phyloP scores from a whole-genome alignment of 768 basidiomycete genomes.

The Krasilnikovozyma curviuscula region DNA sequence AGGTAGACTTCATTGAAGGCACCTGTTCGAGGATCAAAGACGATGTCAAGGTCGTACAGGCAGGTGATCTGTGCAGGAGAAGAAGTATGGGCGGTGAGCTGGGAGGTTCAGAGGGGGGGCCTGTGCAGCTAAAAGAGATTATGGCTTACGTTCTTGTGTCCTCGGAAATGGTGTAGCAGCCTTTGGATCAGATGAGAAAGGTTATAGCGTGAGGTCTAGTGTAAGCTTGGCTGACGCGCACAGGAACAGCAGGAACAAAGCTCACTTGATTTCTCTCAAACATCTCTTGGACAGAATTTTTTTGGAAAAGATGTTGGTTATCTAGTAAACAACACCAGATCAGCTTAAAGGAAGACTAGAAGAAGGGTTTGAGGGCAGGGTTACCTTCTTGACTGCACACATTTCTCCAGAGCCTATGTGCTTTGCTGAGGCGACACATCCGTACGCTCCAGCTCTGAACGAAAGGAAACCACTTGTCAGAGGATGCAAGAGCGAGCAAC shows the following conservation, averaged over 20 bases:
- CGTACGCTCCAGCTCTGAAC: slow-evolving; percentile 11
- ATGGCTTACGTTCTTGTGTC: slow-evolving; percentile 79
- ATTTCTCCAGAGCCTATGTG: slow-evolving; percentile 25
- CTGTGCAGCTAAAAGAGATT: neutral
- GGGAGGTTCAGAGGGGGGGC: neutral
- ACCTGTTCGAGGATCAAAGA: slow-evolving; percentile 62
- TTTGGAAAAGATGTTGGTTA: slow-evolving; percentile 26
- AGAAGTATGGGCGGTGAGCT: neutral
- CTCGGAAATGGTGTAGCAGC: slow-evolving; percentile 88
- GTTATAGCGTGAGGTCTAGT: slow-evolving; percentile 9
- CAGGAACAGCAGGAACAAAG: neutral
- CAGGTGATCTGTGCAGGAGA: slow-evolving; percentile 54
- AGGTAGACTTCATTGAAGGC: slow-evolving; percentile 84
- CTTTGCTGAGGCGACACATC: slow-evolving; percentile 31
- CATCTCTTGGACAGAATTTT: slow-evolving; percentile 87
- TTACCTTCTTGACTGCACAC: slow-evolving; percentile 20
- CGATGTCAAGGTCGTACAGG: slow-evolving; percentile 95
- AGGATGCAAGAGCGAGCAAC: neutral
- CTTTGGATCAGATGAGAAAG: slow-evolving; percentile 27
- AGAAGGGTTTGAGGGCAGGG: neutral
- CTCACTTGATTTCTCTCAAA: slow-evolving; percentile 57
- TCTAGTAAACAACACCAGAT: slow-evolving; percentile 14
- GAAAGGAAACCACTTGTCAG: neutral
- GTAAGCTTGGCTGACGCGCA: slow-evolving; percentile 29
- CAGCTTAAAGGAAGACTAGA: neutral